Evolutionary conservation across 1,284 basidiomycete species (phyloP), one percentile per base, ranked within the genome.

Genomic region (Melampsora larici-populina): DNA sequence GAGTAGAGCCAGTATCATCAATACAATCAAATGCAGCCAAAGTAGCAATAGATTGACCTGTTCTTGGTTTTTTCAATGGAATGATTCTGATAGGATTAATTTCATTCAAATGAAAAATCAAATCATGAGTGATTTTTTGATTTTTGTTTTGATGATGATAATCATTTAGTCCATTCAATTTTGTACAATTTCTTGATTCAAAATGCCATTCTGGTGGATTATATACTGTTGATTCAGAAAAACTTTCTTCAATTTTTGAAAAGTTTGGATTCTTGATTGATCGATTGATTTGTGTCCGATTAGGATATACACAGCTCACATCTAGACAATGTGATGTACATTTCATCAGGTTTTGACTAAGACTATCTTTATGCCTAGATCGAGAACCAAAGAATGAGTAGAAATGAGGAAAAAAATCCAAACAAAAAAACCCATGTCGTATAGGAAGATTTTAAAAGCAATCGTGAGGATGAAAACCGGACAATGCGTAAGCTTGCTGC

Each of bases 121-220:
- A 62, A 40, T 24, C 60, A 33, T 58, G 58, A 7, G 43, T 31
- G 11, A 7, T 24, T 13, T 43, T 43, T 43, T 43, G 7, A n/a
- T 21, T n/a, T n/a, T 58, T n/a, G n/a, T 13, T n/a, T 11, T 1
- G n/a, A 13, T 29, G n/a, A n/a, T n/a, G n/a, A 11, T 29, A 17
- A 58, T n/a, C 11, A 58, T 58, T 29, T 2, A 77, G 67, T 46
- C 60, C 40, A 24, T 70, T 62, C 18, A 77, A 33, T n/a, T 65
- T 33, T 7, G 74, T 77, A 48, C 74, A 77, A 8, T 58, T 31
- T 15, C 66, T 51, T 9, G 46, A n/a, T 36, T 77, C 74, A 24
- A 77, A 77, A 48, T 77, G 43, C 74, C 74, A 77, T 63, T 70
- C 51, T 3, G 67, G 74, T 43, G 46, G 74, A 36, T 77, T 77